Base-by-base conservation (phyloP, 192 early-diverging fungal species). In the Funneliformis geosporum region DNA sequence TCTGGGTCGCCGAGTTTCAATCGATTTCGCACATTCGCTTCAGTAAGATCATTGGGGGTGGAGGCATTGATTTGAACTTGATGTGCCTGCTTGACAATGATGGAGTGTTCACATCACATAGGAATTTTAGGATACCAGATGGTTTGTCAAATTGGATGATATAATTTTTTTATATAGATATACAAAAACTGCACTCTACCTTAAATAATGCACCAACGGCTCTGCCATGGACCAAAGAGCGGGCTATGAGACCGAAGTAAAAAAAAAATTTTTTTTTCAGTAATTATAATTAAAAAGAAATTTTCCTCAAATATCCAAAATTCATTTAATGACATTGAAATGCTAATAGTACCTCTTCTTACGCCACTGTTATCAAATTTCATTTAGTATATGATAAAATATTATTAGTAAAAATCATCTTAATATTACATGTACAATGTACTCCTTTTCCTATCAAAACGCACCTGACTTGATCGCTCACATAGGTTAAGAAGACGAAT, bases 381-480 rank as follows among this genome's bases (percentile, higher is more conserved):
- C 12, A 59, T 60, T 25, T 44, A 44, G 42, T 70, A 23, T 9
- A 43, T 16, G 42, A 42, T n/a, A 43, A 72, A n/a, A 25, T n/a
- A n/a, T n/a, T n/a, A n/a, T n/a, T n/a, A n/a, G n/a, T n/a, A n/a
- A n/a, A n/a, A n/a, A n/a, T n/a, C n/a, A n/a, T n/a, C n/a, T n/a
- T n/a, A n/a, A n/a, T n/a, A n/a, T n/a, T n/a, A n/a, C n/a, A n/a
- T n/a, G n/a, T n/a, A n/a, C n/a, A n/a, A n/a, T n/a, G n/a, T n/a
- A n/a, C n/a, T n/a, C n/a, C 60, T 43, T 7, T 47, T 50, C 4
- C 16, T 10, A 62, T 23, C 27, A 60, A n/a, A 27, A 73, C 46
- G 81, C 85, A 89, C 86, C 89, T 88, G 81, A 88, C 89, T 86
- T 87, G 84, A 47, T 91, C 88, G 25, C 87, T 87, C 46, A 91